These are phyloP conservation scores for Penicillium sp. DNA, from an alignment of 2,329 filamentous ascomycete genomes.

Conservation along the genomic window DNA sequence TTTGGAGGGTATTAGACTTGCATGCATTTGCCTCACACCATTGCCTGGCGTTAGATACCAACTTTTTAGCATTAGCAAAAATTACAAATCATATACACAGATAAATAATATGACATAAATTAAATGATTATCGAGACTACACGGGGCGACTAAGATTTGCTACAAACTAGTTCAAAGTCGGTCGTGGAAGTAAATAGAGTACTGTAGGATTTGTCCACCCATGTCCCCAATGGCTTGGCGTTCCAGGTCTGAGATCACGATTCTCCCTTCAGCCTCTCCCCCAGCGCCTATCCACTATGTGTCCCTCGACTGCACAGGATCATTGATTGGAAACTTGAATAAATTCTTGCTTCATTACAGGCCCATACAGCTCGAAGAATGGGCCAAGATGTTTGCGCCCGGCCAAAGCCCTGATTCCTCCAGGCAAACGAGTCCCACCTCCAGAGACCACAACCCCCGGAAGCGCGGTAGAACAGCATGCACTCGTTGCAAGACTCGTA, in stretches of 20 bases:
- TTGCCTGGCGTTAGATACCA: slow-evolving; percentile 19
- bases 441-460: slow-evolving; percentile 45
- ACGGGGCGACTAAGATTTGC: not conserved
- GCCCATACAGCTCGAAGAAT: not conserved
- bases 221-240: slow-evolving; percentile 12
- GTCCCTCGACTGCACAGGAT: not conserved
- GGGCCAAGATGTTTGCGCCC: slow-evolving; percentile 20
- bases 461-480: slow-evolving; percentile 52
- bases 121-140: no score
- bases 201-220: not conserved
- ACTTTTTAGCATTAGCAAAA: not conserved
- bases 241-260: not conserved
- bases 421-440: slow-evolving; percentile 30
- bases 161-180: not conserved
- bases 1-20: not conserved
- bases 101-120: not conserved
- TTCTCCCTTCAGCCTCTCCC: not conserved
- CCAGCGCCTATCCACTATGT: not conserved
- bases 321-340: not conserved
- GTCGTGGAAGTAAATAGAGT: not conserved
- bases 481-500: slow-evolving; percentile 51
- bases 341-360: not conserved
- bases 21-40: slow-evolving; percentile 5
- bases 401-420: slow-evolving; percentile 26
- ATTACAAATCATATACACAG: not conserved